These are phyloP conservation scores for Hypoxylon sp. DNA, from an alignment of 2,329 filamentous ascomycete species.

Conservation along the genomic window DNA sequence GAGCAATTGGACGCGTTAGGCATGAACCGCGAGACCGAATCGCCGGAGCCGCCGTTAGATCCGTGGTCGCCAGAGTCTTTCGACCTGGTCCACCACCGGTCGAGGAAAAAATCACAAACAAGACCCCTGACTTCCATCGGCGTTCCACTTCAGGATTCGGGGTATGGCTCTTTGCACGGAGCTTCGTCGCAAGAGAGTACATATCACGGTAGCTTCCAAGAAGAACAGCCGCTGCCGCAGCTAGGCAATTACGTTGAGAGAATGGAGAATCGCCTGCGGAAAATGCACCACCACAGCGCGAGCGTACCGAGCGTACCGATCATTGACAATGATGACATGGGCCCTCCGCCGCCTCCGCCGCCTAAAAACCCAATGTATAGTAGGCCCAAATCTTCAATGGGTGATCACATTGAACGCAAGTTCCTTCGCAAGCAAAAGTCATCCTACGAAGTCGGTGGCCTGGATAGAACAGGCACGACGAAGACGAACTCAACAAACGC, in stretches of 20 bases:
- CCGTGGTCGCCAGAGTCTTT: constrained; percentile 95
- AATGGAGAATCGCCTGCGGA: constrained; percentile 86
- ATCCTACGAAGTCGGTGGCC: constrained; percentile 80
- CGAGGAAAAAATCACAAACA: constrained; percentile 51
- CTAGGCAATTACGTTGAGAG: constrained; percentile 89
- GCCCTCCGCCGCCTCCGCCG: constrained; percentile 48
- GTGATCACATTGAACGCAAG: constrained; percentile 59
- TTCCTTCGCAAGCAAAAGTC: constrained; percentile 74
- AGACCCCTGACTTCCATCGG: constrained; percentile 82
- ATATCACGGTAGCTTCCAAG: constrained; percentile 57
- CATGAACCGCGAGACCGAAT: constrained; percentile 67
- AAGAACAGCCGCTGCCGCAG: constrained; percentile 73
- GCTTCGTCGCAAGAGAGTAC: constrained; percentile 64
- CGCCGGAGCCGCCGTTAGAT: constrained; percentile 70
- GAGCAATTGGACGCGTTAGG: constrained; percentile 91
- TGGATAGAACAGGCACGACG: constrained; percentile 86
- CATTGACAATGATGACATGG: constrained; percentile 63
- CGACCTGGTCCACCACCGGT: constrained; percentile 64
- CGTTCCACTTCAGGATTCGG: constrained; percentile 71
- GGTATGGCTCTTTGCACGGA: constrained; percentile 70
- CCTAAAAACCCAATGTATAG: constrained; percentile 66
- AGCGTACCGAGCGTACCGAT: constrained; percentile 55
- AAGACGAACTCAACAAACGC: constrained; percentile 87
- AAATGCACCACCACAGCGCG: constrained; percentile 73
- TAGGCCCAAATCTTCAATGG: constrained; percentile 71